Conservation (phyloP, 371 early-diverging fungal genomes). For the Syncephalis plumigaleata region DNA sequence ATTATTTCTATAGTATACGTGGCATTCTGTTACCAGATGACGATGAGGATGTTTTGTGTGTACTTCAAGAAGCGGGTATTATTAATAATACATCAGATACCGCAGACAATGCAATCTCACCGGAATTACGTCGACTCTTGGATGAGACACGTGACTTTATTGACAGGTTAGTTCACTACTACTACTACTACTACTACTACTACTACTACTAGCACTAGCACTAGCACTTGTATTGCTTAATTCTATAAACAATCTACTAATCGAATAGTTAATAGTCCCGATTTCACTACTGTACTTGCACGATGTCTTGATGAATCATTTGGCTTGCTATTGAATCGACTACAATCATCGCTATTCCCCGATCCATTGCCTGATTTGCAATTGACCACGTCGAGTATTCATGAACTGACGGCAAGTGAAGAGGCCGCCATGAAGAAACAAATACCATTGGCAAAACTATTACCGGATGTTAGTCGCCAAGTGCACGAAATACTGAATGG, state of each 20-base stretch:
- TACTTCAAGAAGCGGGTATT: constrained; percentile 37
- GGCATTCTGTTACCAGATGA: constrained; percentile 52
- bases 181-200: too few relatives aligned
- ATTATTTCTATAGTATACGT: constrained; percentile 16
- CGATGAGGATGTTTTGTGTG: constrained; percentile 31
- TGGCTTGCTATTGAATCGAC: constrained; percentile 16
- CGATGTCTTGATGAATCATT: constrained; percentile 40
- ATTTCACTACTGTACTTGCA: constrained; percentile 28
- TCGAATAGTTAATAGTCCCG: constrained; percentile 19
- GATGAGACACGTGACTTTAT: constrained; percentile 71
- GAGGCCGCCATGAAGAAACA: constrained; percentile 7
- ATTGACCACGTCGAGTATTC: not conserved
- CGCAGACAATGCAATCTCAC: constrained; percentile 18
- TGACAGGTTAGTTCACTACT: constrained; percentile 43
- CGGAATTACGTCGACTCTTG: constrained; percentile 32
- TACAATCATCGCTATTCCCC: constrained; percentile 10
- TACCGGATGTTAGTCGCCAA: constrained; percentile 60
- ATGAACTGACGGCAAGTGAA: not conserved
- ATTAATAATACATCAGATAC: constrained; percentile 6
- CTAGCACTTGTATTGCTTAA: too few relatives aligned
- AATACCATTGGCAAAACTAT: constrained; percentile 49
- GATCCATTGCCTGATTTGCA: not conserved
- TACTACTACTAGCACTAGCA: too few relatives aligned
- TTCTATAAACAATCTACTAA: too few relatives aligned
- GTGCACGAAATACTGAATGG: constrained; percentile 67